These are phyloP conservation scores for Crataegus laevigata DNA, from an alignment of 306 rosid species.

Conservation along the genomic window DNA sequence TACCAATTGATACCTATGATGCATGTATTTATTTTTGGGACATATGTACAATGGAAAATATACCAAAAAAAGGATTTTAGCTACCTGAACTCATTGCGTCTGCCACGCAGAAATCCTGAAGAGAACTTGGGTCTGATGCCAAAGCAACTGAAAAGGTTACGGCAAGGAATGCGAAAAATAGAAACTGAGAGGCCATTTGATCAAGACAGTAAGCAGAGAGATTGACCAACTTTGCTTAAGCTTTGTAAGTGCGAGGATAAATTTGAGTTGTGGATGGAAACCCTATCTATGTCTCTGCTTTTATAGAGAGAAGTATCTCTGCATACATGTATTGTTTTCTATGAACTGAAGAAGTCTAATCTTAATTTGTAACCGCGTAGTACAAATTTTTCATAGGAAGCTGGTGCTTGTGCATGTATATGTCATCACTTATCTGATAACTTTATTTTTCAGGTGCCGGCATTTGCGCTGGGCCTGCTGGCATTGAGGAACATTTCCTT, in stretches of 20 bases:
- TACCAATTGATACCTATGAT: not conserved
- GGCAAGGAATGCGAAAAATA: not conserved
- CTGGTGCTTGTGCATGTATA: not conserved
- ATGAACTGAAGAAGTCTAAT: not conserved
- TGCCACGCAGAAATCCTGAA: conserved; percentile 28
- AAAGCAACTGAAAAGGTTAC: not conserved
- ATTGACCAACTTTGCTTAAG: not conserved
- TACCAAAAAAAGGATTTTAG: not conserved
- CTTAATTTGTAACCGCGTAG: not conserved
- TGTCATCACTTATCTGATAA: not conserved
- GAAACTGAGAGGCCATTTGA: not conserved
- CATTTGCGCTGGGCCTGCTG: not conserved
- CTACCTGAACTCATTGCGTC: conserved; percentile 15
- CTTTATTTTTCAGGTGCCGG: not conserved
- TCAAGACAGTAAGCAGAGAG: not conserved
- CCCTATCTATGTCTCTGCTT: not conserved
- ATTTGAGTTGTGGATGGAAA: not conserved
- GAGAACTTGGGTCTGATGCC: conserved; percentile 14
- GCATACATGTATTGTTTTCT: not conserved
- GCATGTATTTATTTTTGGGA: not conserved
- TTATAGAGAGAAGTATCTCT: not conserved
- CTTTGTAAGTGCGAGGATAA: not conserved
- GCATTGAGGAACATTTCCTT: not conserved
- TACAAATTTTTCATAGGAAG: not conserved
- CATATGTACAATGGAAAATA: not conserved